Evolutionary conservation across 176 grass and related monocot genomes (phyloP), one percentile per base, ranked within the genome.

Genomic region (Tuctoria greenei): DNA sequence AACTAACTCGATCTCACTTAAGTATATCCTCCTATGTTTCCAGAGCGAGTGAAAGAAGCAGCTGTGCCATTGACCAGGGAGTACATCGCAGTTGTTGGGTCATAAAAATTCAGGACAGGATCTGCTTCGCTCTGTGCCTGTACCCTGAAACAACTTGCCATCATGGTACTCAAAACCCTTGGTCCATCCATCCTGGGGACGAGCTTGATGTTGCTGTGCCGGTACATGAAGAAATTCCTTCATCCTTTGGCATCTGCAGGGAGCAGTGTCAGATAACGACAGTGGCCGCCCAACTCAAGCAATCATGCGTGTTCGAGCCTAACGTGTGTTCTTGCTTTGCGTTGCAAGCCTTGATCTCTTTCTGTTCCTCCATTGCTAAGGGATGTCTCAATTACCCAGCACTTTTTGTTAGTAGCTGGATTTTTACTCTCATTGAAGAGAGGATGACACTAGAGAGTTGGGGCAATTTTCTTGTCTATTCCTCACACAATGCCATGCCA

Each of bases 21-120:
- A 25, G 6, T 65, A 10, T 49, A 0, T 31, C 2, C 31, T 31
- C 31, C 31, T 49, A 51, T 31, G 34, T 37, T 42, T 55, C 35
- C 45, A 23, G 72, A 81, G 25, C 34, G 0, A 80, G 72, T 76
- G 7, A 76, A 86, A 75, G 23, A 47, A 66, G 58, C 38, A 67
- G 38, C 1, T 59, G 57, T 50, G 72, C 73, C 66, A 71, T 82
- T 35, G 72, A 82, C 60, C 61, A 26, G 56, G 39, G 85, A 77
- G 79, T 77, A 86, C 84, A 40, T 14, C 28, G 66, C 79, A 78
- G 79, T 43, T 82, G 79, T 51, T 87, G 73, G 61, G 41, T 40
- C 85, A 87, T 82, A 78, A 87, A 87, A 87, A 23, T 73, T 24
- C 18, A 73, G 69, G 69, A 46, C 62, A 69, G 7, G 69, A 79